Evolutionary conservation across 2,329 filamentous ascomycete genomes (phyloP), one percentile per base, ranked within the genome.

Genomic region (Penicillium sp.): DNA sequence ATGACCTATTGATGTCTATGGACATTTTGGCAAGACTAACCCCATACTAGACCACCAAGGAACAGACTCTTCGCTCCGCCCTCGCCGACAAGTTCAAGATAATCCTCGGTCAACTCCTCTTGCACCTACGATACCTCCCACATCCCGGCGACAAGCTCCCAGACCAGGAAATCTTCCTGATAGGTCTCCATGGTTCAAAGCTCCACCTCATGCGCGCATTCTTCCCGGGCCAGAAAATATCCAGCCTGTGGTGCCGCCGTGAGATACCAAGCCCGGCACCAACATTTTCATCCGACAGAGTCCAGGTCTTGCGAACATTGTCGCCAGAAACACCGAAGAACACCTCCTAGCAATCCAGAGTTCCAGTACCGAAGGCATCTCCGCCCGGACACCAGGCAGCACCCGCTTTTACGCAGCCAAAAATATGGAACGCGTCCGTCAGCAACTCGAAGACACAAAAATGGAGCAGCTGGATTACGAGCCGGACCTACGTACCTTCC

Each of bases 161-260:
- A 0, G 62, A 65, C 50, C 66, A 69, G 54, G 66, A 69, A 33
- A 55, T 60, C 16, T 69, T 61, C 48, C 55, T 68, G 0, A 48
- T 69, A 14, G 60, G 60, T 8, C 45, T 66, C 1, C 65, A 69
- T 53, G 65, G 66, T 14, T 62, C 63, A 3, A 57, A 55, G 20
- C 50, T 69, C 2, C 64, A 68, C 35, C 36, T 69, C 20, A 47
- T 68, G n/a, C 64, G 65, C 6, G 62, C 54, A 1, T 57, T 60
- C 14, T 68, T 67, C 44, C 66, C 63, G 0, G 62, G 65, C 6
- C 44, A 58, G 13, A 68, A 68, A 43, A 60, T 58, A 1, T 67
- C 64, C 7, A 55, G 31, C 9, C 41, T 65, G 10, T 67, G 60
- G 63, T 58, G 53, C 28, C 57, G 56, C 3, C 50, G 59, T 9